phyloP scores from a whole-genome alignment of 768 basidiomycete genomes.

The Auricularia heimuer region DNA sequence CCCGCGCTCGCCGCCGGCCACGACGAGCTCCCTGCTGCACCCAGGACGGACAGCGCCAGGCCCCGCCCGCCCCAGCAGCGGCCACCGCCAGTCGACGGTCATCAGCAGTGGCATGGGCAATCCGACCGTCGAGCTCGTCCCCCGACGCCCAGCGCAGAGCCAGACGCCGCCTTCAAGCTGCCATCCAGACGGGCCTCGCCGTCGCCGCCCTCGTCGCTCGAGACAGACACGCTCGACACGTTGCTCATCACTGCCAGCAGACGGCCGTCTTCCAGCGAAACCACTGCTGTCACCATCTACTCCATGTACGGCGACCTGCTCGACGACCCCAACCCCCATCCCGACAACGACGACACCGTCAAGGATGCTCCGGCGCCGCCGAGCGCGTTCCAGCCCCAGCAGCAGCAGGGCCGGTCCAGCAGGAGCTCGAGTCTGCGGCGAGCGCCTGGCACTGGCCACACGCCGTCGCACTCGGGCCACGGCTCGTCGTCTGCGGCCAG shows the following conservation, averaged over 20 bases:
- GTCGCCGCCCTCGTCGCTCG: background rate
- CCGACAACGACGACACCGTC: background rate
- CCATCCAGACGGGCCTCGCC: background rate
- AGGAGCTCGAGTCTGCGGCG: background rate
- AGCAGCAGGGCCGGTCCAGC: background rate
- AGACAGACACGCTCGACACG: background rate
- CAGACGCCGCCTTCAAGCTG: background rate
- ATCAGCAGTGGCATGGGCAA: background rate
- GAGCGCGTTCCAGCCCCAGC: background rate
- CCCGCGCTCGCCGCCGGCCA: too few relatives aligned
- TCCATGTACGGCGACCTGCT: conserved; percentile 71
- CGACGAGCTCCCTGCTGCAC: background rate
- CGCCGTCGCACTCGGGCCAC: background rate
- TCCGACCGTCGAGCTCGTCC: background rate
- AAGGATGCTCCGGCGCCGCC: background rate
- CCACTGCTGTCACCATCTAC: conserved; percentile 74
- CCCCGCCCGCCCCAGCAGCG: too few relatives aligned
- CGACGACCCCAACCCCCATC: background rate
- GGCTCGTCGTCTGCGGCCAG: conserved; percentile 2
- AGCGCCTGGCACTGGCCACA: background rate
- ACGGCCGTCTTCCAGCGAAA: conserved; percentile 28
- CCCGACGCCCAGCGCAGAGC: background rate
- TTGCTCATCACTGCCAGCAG: background rate
- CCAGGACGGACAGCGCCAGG: background rate
- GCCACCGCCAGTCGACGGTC: background rate